A percentile compares a stretch with the other conserved stretches of the same genome.
These are phyloP conservation scores for Metarhizium humberi DNA, from an alignment of 2,329 filamentous ascomycete genomes.

Conservation along the genomic window DNA sequence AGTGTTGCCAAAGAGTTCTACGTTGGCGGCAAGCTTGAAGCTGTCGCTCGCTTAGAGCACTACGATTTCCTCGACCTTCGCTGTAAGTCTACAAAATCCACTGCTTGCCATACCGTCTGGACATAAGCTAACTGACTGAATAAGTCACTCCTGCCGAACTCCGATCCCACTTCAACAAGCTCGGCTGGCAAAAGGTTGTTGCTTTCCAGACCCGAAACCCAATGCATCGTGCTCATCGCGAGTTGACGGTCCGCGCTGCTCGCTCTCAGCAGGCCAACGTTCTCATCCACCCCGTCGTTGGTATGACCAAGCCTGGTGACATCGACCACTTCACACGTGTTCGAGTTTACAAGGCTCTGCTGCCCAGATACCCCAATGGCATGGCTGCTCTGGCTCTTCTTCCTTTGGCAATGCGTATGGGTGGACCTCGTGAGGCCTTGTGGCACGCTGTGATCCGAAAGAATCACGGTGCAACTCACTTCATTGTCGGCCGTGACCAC, in stretches of 20 bases:
- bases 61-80: conserved; percentile 97
- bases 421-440: conserved; percentile 93
- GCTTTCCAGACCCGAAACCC: conserved; percentile 99
- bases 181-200: conserved; percentile 94
- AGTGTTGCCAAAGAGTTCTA: conserved; percentile 78
- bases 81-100: conserved; percentile 47
- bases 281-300: conserved; percentile 96
- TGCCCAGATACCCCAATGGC: conserved; percentile 95
- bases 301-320: conserved; percentile 96
- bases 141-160: conserved; percentile 87
- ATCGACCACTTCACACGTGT: conserved; percentile 99
- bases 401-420: conserved; percentile 97
- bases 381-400: conserved; percentile 96
- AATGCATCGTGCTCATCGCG: conserved; percentile 97
- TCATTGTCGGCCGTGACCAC: conserved; percentile 98
- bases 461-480: conserved; percentile 98
- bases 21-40: conserved; percentile 91
- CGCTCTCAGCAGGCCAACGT: conserved; percentile 96
- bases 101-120: not conserved
- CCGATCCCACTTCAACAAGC: conserved; percentile 96
- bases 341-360: conserved; percentile 93
- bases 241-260: conserved; percentile 93
- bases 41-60: conserved; percentile 90
- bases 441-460: conserved; percentile 99
- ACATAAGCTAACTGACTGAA: conserved; percentile 7